Evolutionary conservation across 345 rosid species (phyloP).

Genomic region (Gossypium australe): DNA sequence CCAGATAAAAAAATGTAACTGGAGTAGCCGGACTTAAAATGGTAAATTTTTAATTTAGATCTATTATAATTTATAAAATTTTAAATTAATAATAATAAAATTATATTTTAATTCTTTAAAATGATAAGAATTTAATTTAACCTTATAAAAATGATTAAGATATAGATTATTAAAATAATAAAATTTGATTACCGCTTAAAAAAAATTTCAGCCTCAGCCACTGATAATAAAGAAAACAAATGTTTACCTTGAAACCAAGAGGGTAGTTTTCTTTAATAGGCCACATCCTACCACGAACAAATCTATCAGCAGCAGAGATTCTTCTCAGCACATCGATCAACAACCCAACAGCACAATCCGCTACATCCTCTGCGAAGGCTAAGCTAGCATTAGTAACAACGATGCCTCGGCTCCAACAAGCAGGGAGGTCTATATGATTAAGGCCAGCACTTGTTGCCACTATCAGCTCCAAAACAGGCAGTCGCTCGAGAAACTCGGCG

Average conservation of each 20-base stretch:
- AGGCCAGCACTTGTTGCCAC: conserved; percentile 33
- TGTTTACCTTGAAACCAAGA: conserved; percentile 34
- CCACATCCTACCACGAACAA: conserved; percentile 32
- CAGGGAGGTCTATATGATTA: conserved; percentile 36
- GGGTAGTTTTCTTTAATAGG: conserved; percentile 17
- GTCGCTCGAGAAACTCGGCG: conserved; percentile 21
- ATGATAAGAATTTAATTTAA: too few relatives aligned
- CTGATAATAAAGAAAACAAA: too few relatives aligned
- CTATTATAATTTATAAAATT: too few relatives aligned
- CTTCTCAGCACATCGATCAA: conserved; percentile 37
- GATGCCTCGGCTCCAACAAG: conserved; percentile 41
- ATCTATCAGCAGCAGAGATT: conserved; percentile 33
- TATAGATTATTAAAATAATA: too few relatives aligned
- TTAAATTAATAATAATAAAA: too few relatives aligned
- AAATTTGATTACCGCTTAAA: too few relatives aligned
- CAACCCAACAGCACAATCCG: conserved; percentile 41
- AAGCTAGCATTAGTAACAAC: conserved; percentile 31
- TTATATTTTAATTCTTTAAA: too few relatives aligned
- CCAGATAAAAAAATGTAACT: too few relatives aligned
- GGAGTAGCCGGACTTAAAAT: accelerated
- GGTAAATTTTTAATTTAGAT: too few relatives aligned
- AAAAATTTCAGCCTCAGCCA: too few relatives aligned
- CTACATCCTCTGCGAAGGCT: conserved; percentile 41
- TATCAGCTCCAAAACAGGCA: conserved; percentile 27
- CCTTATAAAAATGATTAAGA: too few relatives aligned